Evolutionary conservation across 2,329 filamentous ascomycete genomes (phyloP), one percentile per base, ranked within the genome.

Genomic region (Cryoendolithus antarcticus): DNA sequence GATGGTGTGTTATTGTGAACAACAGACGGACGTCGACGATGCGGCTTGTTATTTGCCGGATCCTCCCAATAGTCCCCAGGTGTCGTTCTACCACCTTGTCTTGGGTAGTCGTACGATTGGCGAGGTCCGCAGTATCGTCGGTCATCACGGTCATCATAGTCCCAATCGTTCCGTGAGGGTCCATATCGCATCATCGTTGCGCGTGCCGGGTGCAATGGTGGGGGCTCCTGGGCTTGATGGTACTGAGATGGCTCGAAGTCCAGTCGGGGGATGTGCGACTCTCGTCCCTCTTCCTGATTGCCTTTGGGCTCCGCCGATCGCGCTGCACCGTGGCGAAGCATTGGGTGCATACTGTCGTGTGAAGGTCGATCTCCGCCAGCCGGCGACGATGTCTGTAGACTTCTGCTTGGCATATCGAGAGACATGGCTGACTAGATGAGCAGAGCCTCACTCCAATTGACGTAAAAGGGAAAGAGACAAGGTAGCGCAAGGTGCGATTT

Each of bases 41-140:
- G 48, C 6, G 50, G 51, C 11, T 48, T 47, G 27, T 49, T 49
- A 41, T 48, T 46, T 39, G 53, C 50, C 1, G 44, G 46, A n/a
- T 55, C 47, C 13, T 54, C 48, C 21, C 34, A 44, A 34, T 48
- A 52, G 32, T 27, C 24, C 7, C 6, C 24, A 7, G 24, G 39
- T 9, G 41, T 33, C 15, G 42, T 39, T 29, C 44, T 34, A 13
- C 45, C 43, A n/a, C 41, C 38, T 3, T 45, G 45, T 8, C 37
- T 34, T 6, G 45, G 48, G 28, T 53, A 53, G 4, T 54, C 48
- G 36, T 49, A 49, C 5, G 48, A 47, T 8, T 43, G 41, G 2
- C 49, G 44, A n/a, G 47, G 45, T n/a, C 40, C 44, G 34, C 44
- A 48, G 15, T 21, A 19, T 3, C 38, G 41, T 19, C 44, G 42